Base-by-base conservation (phyloP, 148 eudicot species). In the Chenopodium suecicum region DNA sequence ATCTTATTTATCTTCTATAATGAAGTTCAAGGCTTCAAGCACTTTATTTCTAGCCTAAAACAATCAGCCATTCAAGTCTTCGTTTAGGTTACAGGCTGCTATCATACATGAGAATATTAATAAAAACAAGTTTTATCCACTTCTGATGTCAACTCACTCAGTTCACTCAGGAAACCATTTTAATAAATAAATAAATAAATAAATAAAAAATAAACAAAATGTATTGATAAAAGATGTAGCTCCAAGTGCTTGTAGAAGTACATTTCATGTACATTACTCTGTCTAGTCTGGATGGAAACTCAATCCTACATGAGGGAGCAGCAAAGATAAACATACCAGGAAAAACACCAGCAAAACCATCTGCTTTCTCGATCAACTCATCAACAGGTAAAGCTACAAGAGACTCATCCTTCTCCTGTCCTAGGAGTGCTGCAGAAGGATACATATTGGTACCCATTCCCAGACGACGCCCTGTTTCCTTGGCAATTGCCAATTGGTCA, bases 401-500 rank as follows among this genome's bases (percentile, higher is more conserved):
- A 20, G 87, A 85, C 70, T 82, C 84, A 70, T 89, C 87, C 80
- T 89, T 87, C 80, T 84, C 79, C 56, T 87, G 86, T 76, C 90
- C 91, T 6, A 89, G 79, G 44, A 89, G 79, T 32, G 90, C 86
- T 23, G 91, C 87, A 46, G 91, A 71, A 66, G 91, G 91, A 83
- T 89, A 86, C 91, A 89, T 89, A 41, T 89, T 89, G 78, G 82
- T 86, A 52, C 91, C 91, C 91, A 89, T 89, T 22, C 91, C 91
- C 69, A 89, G 76, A 29, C 89, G 88, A 12, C 90, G 82, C 52
- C 91, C 91, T 47, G 91, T 89, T 86, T 89, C 91, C 86, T 87
- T 89, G 27, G 78, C 90, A 74, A 89, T 89, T 46, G 91, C 90
- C 82, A 89, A 67, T 75, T 89, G 90, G 80, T 89, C 91, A 48